Evolutionary conservation across 768 basidiomycete species (phyloP).

Genomic region (Suillus paluster): DNA sequence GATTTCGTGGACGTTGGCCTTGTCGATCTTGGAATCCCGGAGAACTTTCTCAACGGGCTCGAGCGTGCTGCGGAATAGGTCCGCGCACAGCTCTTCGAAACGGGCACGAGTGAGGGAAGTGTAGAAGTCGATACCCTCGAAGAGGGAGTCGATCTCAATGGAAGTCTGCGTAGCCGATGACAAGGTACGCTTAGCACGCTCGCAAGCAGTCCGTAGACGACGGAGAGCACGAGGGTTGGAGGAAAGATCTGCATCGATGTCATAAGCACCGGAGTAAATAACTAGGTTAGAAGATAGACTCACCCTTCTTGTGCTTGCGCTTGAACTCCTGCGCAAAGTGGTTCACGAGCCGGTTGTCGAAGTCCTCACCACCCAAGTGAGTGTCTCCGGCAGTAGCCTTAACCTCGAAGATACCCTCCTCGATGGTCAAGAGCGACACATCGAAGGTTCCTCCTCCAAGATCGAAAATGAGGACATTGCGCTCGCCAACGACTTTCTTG

Average conservation of each 20-base stretch:
- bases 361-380: constrained; percentile 97
- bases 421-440: constrained; percentile 94
- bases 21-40: constrained; percentile 98
- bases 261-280: constrained; percentile 15
- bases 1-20: constrained; percentile 93
- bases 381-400: constrained; percentile 99
- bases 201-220: constrained; percentile 96
- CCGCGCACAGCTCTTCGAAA: constrained; percentile 95
- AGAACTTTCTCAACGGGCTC: constrained; percentile 98
- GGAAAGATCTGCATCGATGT: constrained; percentile 67
- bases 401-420: constrained; percentile 98
- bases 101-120: constrained; percentile 97
- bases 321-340: constrained; percentile 98
- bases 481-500: constrained; percentile 88
- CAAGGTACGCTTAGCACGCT: constrained; percentile 97
- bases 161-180: constrained; percentile 96
- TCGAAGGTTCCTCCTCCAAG: constrained; percentile 98
- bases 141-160: constrained; percentile 98
- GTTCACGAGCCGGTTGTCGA: constrained; percentile 96
- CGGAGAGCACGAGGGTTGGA: constrained; percentile 94
- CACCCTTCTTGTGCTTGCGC: constrained; percentile 95
- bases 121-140: constrained; percentile 98
- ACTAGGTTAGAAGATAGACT: constrained; percentile 24
- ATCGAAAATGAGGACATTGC: constrained; percentile 98
- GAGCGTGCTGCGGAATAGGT: constrained; percentile 91